Conservation (phyloP, 2,329 filamentous ascomycete species). For the Paramyrothecium sp. region DNA sequence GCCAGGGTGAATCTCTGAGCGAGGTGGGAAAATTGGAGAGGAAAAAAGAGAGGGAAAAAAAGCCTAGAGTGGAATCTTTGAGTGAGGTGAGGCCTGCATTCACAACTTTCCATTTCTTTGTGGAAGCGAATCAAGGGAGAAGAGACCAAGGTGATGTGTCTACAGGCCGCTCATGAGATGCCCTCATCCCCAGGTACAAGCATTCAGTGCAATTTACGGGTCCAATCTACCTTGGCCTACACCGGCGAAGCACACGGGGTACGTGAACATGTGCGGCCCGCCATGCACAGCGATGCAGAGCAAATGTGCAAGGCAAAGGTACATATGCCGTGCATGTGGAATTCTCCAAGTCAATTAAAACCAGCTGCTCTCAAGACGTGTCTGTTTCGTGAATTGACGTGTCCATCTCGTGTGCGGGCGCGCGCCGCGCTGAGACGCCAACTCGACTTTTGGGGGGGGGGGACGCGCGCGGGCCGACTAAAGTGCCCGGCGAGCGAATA, state of each 20-base stretch:
- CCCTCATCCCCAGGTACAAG: background rate
- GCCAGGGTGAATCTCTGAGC: no score
- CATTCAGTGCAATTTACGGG: background rate
- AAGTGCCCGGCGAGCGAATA: no score
- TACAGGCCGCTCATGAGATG: background rate
- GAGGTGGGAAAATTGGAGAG: background rate
- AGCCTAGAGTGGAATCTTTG: background rate
- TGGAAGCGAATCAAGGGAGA: no score
- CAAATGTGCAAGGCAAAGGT: background rate
- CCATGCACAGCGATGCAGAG: background rate
- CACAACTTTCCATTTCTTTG: background rate
- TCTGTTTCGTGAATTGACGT: conserved; percentile 39
- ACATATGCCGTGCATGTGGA: conserved; percentile 10
- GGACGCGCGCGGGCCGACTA: no score
- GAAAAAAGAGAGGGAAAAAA: background rate
- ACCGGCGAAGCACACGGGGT: background rate
- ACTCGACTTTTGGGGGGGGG: no score
- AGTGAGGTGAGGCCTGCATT: background rate
- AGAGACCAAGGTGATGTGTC: no score
- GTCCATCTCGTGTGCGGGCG: conserved; percentile 9
- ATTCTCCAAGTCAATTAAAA: conserved; percentile 29
- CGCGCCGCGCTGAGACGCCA: background rate
- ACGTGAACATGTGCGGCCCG: background rate
- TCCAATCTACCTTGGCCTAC: no score
- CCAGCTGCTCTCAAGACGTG: conserved; percentile 28